These are phyloP conservation scores for Pythium periplocum DNA, from an alignment of 352 stramenopile species.

Conservation along the genomic window DNA sequence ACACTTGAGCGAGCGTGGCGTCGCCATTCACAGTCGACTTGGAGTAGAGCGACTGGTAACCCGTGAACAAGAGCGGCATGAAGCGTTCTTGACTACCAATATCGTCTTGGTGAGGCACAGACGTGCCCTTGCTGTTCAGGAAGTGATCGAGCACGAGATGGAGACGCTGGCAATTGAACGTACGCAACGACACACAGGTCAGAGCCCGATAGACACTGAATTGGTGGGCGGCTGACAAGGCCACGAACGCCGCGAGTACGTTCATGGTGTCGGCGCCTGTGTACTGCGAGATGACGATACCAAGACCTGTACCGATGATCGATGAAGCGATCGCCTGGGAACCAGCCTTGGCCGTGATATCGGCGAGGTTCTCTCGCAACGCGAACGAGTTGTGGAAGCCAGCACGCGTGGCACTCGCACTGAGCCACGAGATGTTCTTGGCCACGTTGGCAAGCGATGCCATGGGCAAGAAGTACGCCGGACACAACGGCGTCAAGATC, in stretches of 20 bases:
- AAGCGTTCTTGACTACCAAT: slow-evolving; percentile 52
- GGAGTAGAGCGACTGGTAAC: slow-evolving; percentile 43
- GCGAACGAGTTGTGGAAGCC: slow-evolving; percentile 94
- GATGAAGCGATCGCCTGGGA: slow-evolving; percentile 93
- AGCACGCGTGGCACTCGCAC: slow-evolving; percentile 90
- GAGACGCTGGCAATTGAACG: slow-evolving; percentile 64
- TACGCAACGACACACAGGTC: slow-evolving; percentile 49
- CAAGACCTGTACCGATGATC: slow-evolving; percentile 66
- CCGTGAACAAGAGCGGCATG: slow-evolving; percentile 44
- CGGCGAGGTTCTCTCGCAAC: slow-evolving; percentile 88
- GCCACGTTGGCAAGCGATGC: slow-evolving; percentile 85
- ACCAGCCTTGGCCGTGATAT: slow-evolving; percentile 95
- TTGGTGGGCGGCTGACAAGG: slow-evolving; percentile 46
- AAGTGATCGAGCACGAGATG: slow-evolving; percentile 50
- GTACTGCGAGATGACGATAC: slow-evolving; percentile 58
- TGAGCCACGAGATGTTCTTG: slow-evolving; percentile 97
- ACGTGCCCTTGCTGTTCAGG: slow-evolving; percentile 14
- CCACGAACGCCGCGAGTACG: slow-evolving; percentile 44
- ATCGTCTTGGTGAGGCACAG: slow-evolving; percentile 15
- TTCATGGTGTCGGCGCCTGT: slow-evolving; percentile 44
- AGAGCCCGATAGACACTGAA: slow-evolving; percentile 59
- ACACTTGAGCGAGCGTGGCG: slow-evolving; percentile 39
- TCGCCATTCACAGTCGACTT: slow-evolving; percentile 43
- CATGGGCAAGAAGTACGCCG: slow-evolving; percentile 84
- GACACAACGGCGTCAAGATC: slow-evolving; percentile 83